These are phyloP conservation scores for Flueggea neowawraea DNA, from an alignment of 441 rosid genomes.

Conservation along the genomic window DNA sequence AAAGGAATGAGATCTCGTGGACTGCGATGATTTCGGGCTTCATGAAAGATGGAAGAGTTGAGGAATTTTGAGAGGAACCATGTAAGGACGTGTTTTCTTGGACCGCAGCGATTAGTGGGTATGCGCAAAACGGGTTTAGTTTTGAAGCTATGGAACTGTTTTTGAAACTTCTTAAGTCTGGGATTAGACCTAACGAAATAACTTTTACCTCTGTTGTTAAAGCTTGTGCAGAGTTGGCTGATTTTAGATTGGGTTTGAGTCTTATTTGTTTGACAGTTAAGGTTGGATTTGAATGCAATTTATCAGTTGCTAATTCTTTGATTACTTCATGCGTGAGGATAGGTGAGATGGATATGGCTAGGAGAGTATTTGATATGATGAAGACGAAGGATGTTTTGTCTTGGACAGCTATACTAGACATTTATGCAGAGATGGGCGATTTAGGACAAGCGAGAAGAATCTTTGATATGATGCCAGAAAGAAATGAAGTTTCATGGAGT, in stretches of 20 bases:
- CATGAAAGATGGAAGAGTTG: conserved; percentile 45
- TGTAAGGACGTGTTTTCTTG: conserved; percentile 47
- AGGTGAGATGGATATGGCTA: conserved; percentile 35
- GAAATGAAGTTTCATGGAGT: conserved; percentile 38
- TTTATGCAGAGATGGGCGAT: conserved; percentile 37
- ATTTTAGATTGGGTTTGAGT: conserved; percentile 34
- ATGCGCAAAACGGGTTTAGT: conserved; percentile 41
- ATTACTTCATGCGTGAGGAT: conserved; percentile 46
- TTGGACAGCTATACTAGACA: conserved; percentile 57
- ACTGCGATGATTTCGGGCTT: conserved; percentile 50
- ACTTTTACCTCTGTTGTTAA: conserved; percentile 45
- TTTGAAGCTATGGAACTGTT: conserved; percentile 46
- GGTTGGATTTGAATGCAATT: conserved; percentile 37
- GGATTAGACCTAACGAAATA: conserved; percentile 43
- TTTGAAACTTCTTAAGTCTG: conserved; percentile 33
- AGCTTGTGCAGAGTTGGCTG: conserved; percentile 35
- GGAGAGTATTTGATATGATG: conserved; percentile 42
- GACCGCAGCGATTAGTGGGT: conserved; percentile 56
- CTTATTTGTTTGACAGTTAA: conserved; percentile 44
- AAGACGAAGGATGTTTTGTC: conserved; percentile 47
- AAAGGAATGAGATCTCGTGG: conserved; percentile 55
- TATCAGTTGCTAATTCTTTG: conserved; percentile 52
- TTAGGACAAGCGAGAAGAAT: conserved; percentile 43
- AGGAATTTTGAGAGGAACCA: conserved; percentile 54
- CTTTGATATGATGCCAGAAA: conserved; percentile 49